phyloP scores from a whole-genome alignment of 2,329 filamentous ascomycete species.

The Nemania bipapillata region DNA sequence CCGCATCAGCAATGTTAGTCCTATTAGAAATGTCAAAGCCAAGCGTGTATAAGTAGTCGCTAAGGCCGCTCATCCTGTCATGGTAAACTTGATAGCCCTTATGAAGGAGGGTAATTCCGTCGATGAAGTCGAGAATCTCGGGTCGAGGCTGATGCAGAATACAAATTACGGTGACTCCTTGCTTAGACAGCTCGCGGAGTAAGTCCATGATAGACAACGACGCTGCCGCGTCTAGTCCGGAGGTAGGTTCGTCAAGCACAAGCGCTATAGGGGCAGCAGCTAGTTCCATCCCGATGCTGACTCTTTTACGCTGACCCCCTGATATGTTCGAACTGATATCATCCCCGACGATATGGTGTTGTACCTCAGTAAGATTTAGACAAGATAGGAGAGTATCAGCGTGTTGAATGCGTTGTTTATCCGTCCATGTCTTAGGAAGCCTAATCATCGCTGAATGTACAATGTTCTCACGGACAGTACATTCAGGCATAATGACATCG shows the following conservation, averaged over 20 bases:
- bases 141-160: slow-evolving; percentile 68
- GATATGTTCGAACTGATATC: slow-evolving; percentile 63
- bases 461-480: slow-evolving; percentile 72
- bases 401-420: slow-evolving; percentile 61
- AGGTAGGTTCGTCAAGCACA: slow-evolving; percentile 66
- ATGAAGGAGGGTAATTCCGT: slow-evolving; percentile 65
- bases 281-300: slow-evolving; percentile 69
- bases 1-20: slow-evolving; percentile 66
- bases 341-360: slow-evolving; percentile 63
- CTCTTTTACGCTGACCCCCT: slow-evolving; percentile 67
- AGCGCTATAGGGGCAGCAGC: slow-evolving; percentile 67
- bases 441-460: slow-evolving; percentile 67
- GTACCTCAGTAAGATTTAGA: slow-evolving; percentile 63
- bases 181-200: too few relatives aligned
- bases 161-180: too few relatives aligned
- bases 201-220: slow-evolving; percentile 68
- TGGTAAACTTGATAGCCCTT: slow-evolving; percentile 67
- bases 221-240: slow-evolving; percentile 65
- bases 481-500: slow-evolving; percentile 68
- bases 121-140: slow-evolving; percentile 68
- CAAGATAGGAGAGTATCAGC: slow-evolving; percentile 68
- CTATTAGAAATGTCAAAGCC: slow-evolving; percentile 63
- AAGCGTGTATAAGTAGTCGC: slow-evolving; percentile 62
- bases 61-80: slow-evolving; percentile 58
- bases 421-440: slow-evolving; percentile 63